Base-by-base conservation (phyloP, 768 basidiomycete genomes). In the Gloeopeniophorella convolvens region DNA sequence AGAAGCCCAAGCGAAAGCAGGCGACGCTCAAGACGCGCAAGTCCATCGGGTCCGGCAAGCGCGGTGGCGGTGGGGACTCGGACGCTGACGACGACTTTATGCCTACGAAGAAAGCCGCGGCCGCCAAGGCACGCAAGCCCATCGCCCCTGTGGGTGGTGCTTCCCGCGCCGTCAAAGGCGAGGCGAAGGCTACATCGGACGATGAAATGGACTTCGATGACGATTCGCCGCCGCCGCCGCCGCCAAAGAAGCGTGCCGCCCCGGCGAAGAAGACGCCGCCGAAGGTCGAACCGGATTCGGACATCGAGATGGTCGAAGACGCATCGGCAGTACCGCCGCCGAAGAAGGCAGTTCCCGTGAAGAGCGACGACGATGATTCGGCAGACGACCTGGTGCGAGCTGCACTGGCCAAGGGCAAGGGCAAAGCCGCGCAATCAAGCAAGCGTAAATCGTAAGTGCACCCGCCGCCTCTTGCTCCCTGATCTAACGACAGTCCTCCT, bases 361-460 rank as follows among this genome's bases (percentile, higher is more conserved):
- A 55, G 31, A 41, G 34, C 2, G 34, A 16, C 1, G 77, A 77
- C 20, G 68, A 68, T 7, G 77, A 76, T 32, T 65, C 69, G 9
- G 75, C 72, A 30, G 54, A 68, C 34, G 62, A 65, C 49, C 60
- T 67, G 57, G 44, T 60, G 7, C 50, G 54, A 35, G 59, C 56
- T 36, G 60, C 60, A 15, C 52, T 63, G 0, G 57, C 63, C 6
- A 78, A 72, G 48, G 70, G 65, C 28, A 78, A 77, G 50, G 71
- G 63, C 31, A 80, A 78, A 56, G 71, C 66, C 2, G 71, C 70
- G 59, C 62, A 63, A 15, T 58, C 60, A 13, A 23, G 43, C 36
- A 89, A 89, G 66, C 79, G 85, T 35, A 90, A 89, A 66, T 85
- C 78, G 87, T 83, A 43, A 27, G 71, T 64, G 5, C 3, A 12